Base-by-base conservation (phyloP, 1,284 basidiomycete genomes). In the Cryptococcus deneoformans region DNA sequence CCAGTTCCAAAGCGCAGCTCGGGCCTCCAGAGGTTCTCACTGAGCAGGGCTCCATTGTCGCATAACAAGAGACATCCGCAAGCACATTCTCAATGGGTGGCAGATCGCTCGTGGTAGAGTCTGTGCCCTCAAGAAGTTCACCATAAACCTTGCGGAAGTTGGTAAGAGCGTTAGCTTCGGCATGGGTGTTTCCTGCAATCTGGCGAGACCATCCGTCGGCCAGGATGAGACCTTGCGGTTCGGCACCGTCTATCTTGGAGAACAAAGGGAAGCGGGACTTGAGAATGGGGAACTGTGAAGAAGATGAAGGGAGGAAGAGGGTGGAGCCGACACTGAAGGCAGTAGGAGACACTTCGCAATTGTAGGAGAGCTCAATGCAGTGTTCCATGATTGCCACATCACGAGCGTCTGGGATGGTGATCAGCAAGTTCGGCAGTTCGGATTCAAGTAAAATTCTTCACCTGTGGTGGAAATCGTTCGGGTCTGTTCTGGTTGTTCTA, bases 41-140 rank as follows among this genome's bases (percentile, higher is more conserved):
- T 3, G 92, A 95, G 74, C 96, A 99, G 10, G 96, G 96, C 73
- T 99, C 96, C 83, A 99, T 86, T 0, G 95, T 99, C 0, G 94
- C 96, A 72, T 95, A 99, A 52, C 58, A 92, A 49, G 69, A 67
- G 24, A 66, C 54, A 20, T 74, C 78, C 8, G 77, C 59, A 53
- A 92, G 76, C 16, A 89, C 65, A 6, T 81, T 77, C 29, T 82
- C 78, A 42, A 82, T 71, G 34, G 65, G 71, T 37, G 71, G 73
- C 52, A 64, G 39, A 49, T 62, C 47, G 38, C 58, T 29, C 7
- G 72, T 59, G 12, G 44, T 2, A 71, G 67, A 37, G 87, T 68
- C 44, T 6, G 16, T 14, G n/a, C 43, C 53, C 35, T 47, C 48
- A 52, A 56, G 42, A 11, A 72, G 52, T 36, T 84, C 75, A 5